Base-by-base conservation (phyloP, 495 filamentous ascomycete species). In the Aspergillus ellipticus region DNA sequence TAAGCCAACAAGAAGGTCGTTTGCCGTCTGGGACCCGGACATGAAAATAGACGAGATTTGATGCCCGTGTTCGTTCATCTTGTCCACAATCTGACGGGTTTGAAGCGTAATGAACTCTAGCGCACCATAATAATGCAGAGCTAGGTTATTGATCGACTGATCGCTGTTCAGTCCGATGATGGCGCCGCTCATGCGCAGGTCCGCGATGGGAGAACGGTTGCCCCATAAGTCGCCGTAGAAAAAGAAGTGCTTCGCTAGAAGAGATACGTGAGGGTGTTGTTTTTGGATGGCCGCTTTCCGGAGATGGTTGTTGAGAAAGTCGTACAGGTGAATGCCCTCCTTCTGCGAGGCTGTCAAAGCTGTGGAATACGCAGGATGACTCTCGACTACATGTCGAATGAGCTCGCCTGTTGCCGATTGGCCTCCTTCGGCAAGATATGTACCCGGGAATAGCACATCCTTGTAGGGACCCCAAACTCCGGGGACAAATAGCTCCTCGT, bases 221-320 rank as follows among this genome's bases (percentile, higher is more conserved):
- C 93, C 93, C 80, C 93, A 96, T 13, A 96, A 82, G 64, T 97
- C 93, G 51, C 93, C 93, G 66, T 97, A 96, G 79, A 97, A 94
- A 81, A 97, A 97, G 70, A 93, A 86, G 69, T 97, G 92, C 6
- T 93, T 87, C 15, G 80, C 90, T 0, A 97, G 77, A 63, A 86
- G 93, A 16, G 86, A 83, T 28, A 96, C 80, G 51, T 79, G 82
- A 0, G 91, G 92, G 11, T 88, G 89, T 1, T 79, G 69, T 41
- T 72, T 73, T 53, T 82, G 82, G 51, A 82, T 76, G 29, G 76
- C 77, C 76, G 96, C 80, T 42, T 88, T 83, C 53, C 83, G 82
- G 9, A 97, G 83, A 60, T 96, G 90, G 61, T 85, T 81, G 67
- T 97, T 96, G 50, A 97, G 81, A 66, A 90, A 97, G 59, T 93